Conservation (phyloP, 768 basidiomycete genomes). For the Mycena vulgaris region DNA sequence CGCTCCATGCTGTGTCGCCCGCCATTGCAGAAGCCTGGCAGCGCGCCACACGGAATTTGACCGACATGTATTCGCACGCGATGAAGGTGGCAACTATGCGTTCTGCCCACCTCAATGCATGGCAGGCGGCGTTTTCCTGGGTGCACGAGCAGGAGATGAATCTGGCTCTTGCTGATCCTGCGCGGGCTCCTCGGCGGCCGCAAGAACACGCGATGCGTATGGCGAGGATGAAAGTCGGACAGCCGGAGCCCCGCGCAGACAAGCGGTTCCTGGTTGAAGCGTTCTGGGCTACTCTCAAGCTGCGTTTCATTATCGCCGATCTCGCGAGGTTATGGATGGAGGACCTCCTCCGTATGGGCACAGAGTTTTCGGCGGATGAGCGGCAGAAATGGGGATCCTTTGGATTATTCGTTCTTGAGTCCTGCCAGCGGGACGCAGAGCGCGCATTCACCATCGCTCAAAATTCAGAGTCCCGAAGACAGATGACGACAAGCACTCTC, state of each 20-base stretch:
- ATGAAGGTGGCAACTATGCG: slow-evolving; percentile 61
- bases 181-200: slow-evolving; percentile 56
- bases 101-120: slow-evolving; percentile 71
- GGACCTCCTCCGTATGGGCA: slow-evolving; percentile 42
- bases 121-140: slow-evolving; percentile 71
- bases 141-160: slow-evolving; percentile 66
- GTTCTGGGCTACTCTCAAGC: slow-evolving; percentile 66
- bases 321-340: slow-evolving; percentile 61
- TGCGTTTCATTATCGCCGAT: slow-evolving; percentile 67
- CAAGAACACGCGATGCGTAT: slow-evolving; percentile 66
- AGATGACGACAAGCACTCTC: slow-evolving; percentile 62
- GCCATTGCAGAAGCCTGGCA: slow-evolving; percentile 57
- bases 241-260: slow-evolving; percentile 71
- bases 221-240: slow-evolving; percentile 68
- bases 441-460: slow-evolving; percentile 63
- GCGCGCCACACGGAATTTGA: slow-evolving; percentile 52
- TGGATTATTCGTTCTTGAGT: slow-evolving; percentile 59
- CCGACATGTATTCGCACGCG: slow-evolving; percentile 57
- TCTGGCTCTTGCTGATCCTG: slow-evolving; percentile 47
- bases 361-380: slow-evolving; percentile 47
- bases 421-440: slow-evolving; percentile 62
- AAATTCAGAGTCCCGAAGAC: slow-evolving; percentile 67
- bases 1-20: slow-evolving; percentile 49
- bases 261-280: slow-evolving; percentile 74
- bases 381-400: slow-evolving; percentile 63